phyloP scores from a whole-genome alignment of 345 rosid species.

The Acer campestre region DNA sequence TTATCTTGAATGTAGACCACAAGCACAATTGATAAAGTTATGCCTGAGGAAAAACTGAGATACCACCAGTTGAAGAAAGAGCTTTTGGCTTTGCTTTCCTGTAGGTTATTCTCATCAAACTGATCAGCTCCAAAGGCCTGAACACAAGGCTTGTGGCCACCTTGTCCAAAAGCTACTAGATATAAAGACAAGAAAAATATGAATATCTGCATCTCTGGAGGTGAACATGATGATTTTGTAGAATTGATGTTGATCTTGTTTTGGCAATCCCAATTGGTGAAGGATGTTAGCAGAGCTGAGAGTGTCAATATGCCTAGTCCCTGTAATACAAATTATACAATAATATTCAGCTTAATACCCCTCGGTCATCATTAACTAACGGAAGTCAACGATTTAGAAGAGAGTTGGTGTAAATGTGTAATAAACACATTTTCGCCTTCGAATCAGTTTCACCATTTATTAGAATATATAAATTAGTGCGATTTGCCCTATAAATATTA shows the following conservation, averaged over 20 bases:
- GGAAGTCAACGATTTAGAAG: too few species aligned
- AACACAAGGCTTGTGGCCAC: constrained; percentile 60
- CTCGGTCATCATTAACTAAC: too few species aligned
- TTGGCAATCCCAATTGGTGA: constrained; percentile 40
- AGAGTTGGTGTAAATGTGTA: too few species aligned
- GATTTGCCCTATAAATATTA: too few species aligned
- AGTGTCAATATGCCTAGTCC: constrained; percentile 62
- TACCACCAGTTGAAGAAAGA: constrained; percentile 63
- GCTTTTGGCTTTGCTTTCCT: constrained; percentile 44
- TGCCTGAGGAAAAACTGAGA: constrained; percentile 45
- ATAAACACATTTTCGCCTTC: too few species aligned
- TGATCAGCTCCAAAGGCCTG: constrained; percentile 68
- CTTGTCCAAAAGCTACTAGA: constrained; percentile 50
- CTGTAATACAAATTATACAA: constrained; percentile 32
- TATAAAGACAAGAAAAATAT: constrained; percentile 39
- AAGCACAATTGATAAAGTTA: constrained; percentile 33
- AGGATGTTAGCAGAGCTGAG: constrained; percentile 59
- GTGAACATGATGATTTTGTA: constrained; percentile 25
- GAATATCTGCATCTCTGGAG: constrained; percentile 28
- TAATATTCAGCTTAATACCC: too few species aligned
- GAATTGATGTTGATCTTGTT: constrained; percentile 4
- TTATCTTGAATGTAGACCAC: constrained; percentile 54
- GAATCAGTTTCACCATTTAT: too few species aligned
- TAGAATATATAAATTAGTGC: too few species aligned
- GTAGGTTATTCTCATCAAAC: constrained; percentile 45